Base-by-base conservation (phyloP, 805 yeast genomes). In the Ogataea pini region DNA sequence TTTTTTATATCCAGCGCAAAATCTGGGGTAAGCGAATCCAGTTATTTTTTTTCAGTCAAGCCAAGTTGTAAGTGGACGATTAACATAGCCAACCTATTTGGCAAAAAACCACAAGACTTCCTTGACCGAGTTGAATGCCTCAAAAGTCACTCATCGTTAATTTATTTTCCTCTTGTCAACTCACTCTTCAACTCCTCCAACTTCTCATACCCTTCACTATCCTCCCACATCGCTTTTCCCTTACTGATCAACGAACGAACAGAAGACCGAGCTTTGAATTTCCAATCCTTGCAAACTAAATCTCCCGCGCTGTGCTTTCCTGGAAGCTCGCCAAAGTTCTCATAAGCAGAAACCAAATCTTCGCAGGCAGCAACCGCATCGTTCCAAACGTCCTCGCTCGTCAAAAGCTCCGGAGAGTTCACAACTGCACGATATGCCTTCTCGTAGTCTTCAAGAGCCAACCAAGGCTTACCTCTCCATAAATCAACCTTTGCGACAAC, bases 201-300 rank as follows among this genome's bases (percentile, higher is more conserved):
- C 52, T 73, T 75, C 36, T 82, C 80, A 88, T 92, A 90, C 1
- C 89, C 94, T 29, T 78, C 83, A 2, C 86, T 73, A 52, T 79
- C 89, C 57, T 86, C 91, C 96, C 96, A 90, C 53, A 76, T 76
- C 19, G 73, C 71, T 58, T 79, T 85, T 7, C 96, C 96, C 61
- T 83, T 86, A 14, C 92, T 82, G 79, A 87, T 76, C 55, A 90
- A 71, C 1, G 88, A 78, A 60, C 95, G 77, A 17, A 90, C 76
- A 1, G 87, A 72, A 13, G 86, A 76, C 52, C 83, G 77, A 1
- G 96, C 83, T 64, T 89, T 89, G 69, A 85, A 87, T 61, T 81
- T 86, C 97, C 97, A 91, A 62, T 90, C 96, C 61, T 84, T 82
- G 65, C 97, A 90, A 8, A 91, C 95, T n/a, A 85, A 56, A 63